phyloP scores from a whole-genome alignment of 148 eudicot species.

The Selenicereus undatus region DNA sequence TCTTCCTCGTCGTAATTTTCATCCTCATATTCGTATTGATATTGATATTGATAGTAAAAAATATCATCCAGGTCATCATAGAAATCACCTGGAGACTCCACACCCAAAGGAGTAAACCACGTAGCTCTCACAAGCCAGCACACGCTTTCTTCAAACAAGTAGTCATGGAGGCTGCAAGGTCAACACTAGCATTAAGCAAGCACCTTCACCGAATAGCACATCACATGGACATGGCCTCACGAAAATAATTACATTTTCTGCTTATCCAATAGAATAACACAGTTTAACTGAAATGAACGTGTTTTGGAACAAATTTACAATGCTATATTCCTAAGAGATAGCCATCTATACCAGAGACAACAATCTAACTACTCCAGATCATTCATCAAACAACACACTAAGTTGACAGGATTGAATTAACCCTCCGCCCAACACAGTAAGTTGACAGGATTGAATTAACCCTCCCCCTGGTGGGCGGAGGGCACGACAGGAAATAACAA shows the following conservation, averaged over 20 bases:
- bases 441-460: too few species aligned
- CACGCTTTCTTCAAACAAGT: constrained; percentile 78
- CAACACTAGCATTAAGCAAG: not conserved
- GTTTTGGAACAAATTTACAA: not conserved
- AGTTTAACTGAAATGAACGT: not conserved
- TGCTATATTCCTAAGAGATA: not conserved
- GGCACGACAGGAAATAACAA: too few species aligned
- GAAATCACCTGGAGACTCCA: constrained; percentile 44
- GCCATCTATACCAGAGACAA: not conserved
- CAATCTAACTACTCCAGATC: not conserved
- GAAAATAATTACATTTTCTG: too few species aligned
- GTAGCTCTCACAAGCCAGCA: constrained; percentile 78
- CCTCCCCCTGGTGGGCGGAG: too few species aligned
- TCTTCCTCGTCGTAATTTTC: constrained; percentile 51
- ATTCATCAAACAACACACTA: not conserved
- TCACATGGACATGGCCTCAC: too few species aligned
- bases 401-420: too few species aligned
- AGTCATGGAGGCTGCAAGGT: constrained; percentile 75
- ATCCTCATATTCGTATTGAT: constrained; percentile 44
- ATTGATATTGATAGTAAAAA: constrained; percentile 37
- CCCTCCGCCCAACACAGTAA: too few species aligned
- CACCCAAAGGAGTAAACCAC: constrained; percentile 74
- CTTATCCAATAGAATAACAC: not conserved
- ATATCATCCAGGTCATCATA: constrained; percentile 46
- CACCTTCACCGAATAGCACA: too few species aligned